Conservation (phyloP, 2,329 filamentous ascomycete genomes). For the Xylariaceae sp. region DNA sequence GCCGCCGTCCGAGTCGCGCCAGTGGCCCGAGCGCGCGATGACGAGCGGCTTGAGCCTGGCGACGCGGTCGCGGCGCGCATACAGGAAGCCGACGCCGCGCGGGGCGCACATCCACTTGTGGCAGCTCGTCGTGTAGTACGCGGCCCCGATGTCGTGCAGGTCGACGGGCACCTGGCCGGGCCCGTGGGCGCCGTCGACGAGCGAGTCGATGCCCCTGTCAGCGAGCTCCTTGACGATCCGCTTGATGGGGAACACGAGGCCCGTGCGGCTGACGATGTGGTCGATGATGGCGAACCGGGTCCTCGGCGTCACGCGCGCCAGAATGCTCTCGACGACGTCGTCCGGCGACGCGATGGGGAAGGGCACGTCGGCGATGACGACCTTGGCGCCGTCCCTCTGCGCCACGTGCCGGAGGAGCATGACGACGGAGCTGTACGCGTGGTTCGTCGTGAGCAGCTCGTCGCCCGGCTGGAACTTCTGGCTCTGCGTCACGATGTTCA, state of each 20-base stretch:
- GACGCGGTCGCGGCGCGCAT: constrained; percentile 5
- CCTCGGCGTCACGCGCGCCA: constrained; percentile 8
- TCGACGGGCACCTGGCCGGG: constrained; percentile 6
- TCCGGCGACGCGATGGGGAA: constrained; percentile 3
- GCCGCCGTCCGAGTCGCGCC: constrained; percentile 1
- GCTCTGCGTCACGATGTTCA: constrained; percentile 12
- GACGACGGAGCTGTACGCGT: constrained; percentile 9
- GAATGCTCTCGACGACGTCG: constrained; percentile 5
- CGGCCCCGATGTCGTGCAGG: constrained; percentile 7
- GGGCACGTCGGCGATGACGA: constrained; percentile 7
- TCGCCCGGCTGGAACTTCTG: constrained; percentile 5
- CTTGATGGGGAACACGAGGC: constrained; percentile 10
- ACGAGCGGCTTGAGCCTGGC: constrained; percentile 5
- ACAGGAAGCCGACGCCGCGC: constrained; percentile 10
- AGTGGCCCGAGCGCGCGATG: constrained; percentile 5
- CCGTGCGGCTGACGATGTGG: constrained; percentile 8
- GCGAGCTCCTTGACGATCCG: constrained; percentile 9
- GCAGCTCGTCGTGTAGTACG: constrained; percentile 10
- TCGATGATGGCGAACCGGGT: constrained; percentile 12
- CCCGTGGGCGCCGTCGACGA: constrained; percentile 10
- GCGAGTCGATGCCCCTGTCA: constrained; percentile 4
- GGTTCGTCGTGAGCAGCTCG: constrained; percentile 10
- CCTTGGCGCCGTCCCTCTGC: constrained; percentile 1
- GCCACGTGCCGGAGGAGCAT: constrained; percentile 7
- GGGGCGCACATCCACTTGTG: constrained; percentile 14